phyloP scores from a whole-genome alignment of 2,329 filamentous ascomycete species.

The Fusarium continuum region DNA sequence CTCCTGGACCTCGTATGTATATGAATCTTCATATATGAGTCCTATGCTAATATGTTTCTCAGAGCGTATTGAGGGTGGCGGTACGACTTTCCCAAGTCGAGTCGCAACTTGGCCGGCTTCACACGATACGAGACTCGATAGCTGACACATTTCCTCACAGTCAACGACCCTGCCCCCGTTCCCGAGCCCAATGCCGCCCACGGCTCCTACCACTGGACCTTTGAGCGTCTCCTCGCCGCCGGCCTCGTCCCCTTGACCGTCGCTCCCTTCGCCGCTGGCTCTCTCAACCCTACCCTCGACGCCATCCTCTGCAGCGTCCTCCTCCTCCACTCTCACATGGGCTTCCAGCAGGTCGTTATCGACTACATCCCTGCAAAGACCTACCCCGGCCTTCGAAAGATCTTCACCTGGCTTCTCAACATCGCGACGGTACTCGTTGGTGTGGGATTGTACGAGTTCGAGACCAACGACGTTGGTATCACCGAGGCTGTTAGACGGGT shows the following conservation, averaged over 20 bases:
- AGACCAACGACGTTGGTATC: constrained; percentile 97
- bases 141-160: constrained; percentile 52
- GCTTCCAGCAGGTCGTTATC: constrained; percentile 88
- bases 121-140: constrained; percentile 30
- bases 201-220: constrained; percentile 98
- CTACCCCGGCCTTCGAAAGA: constrained; percentile 72
- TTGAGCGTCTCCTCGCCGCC: constrained; percentile 85
- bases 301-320: constrained; percentile 83
- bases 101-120: constrained; percentile 18
- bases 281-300: constrained; percentile 88
- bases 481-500: constrained; percentile 89
- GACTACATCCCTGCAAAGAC: constrained; percentile 86
- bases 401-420: constrained; percentile 82
- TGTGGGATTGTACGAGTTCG: constrained; percentile 95
- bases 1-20: constrained; percentile 82
- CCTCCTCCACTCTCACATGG: constrained; percentile 93
- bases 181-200: constrained; percentile 78
- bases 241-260: constrained; percentile 87
- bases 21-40: rapidly evolving
- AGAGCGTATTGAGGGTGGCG: constrained; percentile 80
- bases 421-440: constrained; percentile 81
- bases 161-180: constrained; percentile 86
- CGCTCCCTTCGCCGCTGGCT: constrained; percentile 90
- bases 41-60: constrained; percentile 55
- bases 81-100: constrained; percentile 57